Evolutionary conservation across 805 yeast species (phyloP), one percentile per base, ranked within the genome.

Genomic region (Grigorovia transvaalensis): DNA sequence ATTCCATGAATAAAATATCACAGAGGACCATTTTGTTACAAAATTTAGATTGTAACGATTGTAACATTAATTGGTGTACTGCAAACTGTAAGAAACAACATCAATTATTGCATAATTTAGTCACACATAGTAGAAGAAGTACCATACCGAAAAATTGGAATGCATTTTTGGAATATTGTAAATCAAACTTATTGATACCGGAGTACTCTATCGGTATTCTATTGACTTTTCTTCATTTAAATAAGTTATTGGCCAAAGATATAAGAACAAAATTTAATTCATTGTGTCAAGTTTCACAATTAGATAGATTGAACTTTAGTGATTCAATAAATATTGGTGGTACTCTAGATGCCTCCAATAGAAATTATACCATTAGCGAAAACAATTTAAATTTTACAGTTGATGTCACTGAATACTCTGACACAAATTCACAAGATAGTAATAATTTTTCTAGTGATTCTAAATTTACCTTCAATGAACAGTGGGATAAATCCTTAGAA

Each of bases 11-110:
- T 38, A 58, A 62, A 43, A 54, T 58, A 15, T 56, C 63, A 12
- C 61, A 66, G 8, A 68, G 65, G 47, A 62, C 58, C 41, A 59
- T 71, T 17, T 55, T 70, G 40, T 59, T 62, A 48, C 64, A 70
- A 49, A 82, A 84, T n/a, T 69, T 82, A 47, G 84, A 81, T 56
- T 87, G 95, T 68, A 71, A 74, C 49, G 73, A 74, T 15, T 85
- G 91, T 58, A 65, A 74, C 8, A 84, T 80, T 49, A 70, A 81
- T 48, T 87, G 93, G 91, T 87, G 95, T 65, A 75, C 81, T 7
- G 71, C 68, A 47, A 65, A 63, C 9, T 87, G 96, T 70, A 80
- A 81, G 59, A 75, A 74, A 52, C 95, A 88, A 63, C 67, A 69
- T 1, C 64, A 73, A 2, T 70, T 83, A 51, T 81, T 81, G 62